A percentile compares a stretch with the other conserved stretches of the same genome.
These are phyloP conservation scores for Mycena rebaudengoi DNA, from an alignment of 768 basidiomycete genomes.

Conservation along the genomic window DNA sequence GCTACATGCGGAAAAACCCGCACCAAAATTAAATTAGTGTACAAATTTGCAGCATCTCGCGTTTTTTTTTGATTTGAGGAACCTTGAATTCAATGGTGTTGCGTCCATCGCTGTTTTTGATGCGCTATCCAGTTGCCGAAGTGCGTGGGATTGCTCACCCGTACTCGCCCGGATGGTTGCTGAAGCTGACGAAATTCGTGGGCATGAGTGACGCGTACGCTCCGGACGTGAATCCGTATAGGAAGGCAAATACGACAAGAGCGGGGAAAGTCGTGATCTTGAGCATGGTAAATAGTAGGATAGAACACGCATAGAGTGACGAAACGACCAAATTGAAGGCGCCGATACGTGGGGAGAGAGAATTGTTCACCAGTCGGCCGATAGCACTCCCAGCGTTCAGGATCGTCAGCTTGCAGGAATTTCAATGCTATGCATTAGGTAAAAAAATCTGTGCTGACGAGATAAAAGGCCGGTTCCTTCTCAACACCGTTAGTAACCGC, in stretches of 20 bases:
- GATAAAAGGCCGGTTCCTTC: conserved; percentile 37
- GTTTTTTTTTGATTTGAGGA: too few relatives aligned
- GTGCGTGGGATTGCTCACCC: too few relatives aligned
- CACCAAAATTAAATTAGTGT: too few relatives aligned
- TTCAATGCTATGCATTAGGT: neutral
- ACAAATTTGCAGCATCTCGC: too few relatives aligned
- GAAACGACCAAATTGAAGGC: conserved; percentile 37
- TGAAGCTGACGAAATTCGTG: conserved; percentile 7
- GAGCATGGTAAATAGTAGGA: conserved; percentile 46
- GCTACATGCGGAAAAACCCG: too few relatives aligned
- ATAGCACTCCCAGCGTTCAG: conserved; percentile 33
- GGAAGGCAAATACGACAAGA: conserved; percentile 44
- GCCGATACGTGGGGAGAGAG: conserved; percentile 31
- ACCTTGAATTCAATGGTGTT: too few relatives aligned
- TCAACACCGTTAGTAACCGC: conserved; percentile 39
- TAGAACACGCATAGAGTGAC: conserved; percentile 34
- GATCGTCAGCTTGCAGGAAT: conserved; percentile 29
- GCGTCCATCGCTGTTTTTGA: too few relatives aligned
- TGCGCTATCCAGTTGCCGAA: too few relatives aligned
- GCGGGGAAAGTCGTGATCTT: conserved; percentile 39
- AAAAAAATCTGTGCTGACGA: conserved; percentile 28
- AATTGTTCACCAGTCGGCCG: conserved; percentile 33
- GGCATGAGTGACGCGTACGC: conserved; percentile 25
- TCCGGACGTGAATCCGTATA: conserved; percentile 53
- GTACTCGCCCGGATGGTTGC: neutral